A percentile compares a stretch with the other conserved stretches of the same genome.
Conservation (phyloP, 192 early-diverging fungal species). For the Backusella tuberculispora region DNA sequence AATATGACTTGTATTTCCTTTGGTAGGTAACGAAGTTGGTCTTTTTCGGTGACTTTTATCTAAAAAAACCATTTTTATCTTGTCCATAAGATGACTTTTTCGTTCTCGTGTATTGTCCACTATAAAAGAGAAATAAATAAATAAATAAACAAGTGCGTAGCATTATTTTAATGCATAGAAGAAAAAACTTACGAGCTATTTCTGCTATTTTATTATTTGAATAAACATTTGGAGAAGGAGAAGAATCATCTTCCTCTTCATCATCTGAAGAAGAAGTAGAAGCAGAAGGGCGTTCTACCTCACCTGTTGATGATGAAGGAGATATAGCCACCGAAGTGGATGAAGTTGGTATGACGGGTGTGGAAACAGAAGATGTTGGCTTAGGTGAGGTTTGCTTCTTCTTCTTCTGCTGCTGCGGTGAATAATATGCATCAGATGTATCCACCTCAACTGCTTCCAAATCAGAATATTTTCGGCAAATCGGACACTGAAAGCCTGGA, state of each 20-base stretch:
- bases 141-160: neutral
- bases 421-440: neutral
- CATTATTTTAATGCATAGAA: neutral
- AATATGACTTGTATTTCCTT: neutral
- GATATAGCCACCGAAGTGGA: neutral
- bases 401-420: neutral
- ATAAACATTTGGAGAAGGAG: neutral
- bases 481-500: conserved; percentile 74
- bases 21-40: conserved; percentile 21
- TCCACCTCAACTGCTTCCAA: conserved; percentile 58
- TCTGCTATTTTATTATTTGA: neutral
- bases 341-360: neutral
- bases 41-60: conserved; percentile 12
- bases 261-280: neutral
- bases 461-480: conserved; percentile 84
- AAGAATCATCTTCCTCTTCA: conserved; percentile 10
- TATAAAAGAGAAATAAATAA: conserved; percentile 5
- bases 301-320: neutral
- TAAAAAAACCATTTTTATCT: conserved; percentile 21
- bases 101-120: neutral
- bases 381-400: neutral
- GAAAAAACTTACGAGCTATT: neutral
- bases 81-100: conserved; percentile 13
- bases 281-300: neutral
- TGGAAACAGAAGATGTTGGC: neutral